These are phyloP conservation scores for Russula foetens DNA, from an alignment of 768 basidiomycete species.

Conservation along the genomic window DNA sequence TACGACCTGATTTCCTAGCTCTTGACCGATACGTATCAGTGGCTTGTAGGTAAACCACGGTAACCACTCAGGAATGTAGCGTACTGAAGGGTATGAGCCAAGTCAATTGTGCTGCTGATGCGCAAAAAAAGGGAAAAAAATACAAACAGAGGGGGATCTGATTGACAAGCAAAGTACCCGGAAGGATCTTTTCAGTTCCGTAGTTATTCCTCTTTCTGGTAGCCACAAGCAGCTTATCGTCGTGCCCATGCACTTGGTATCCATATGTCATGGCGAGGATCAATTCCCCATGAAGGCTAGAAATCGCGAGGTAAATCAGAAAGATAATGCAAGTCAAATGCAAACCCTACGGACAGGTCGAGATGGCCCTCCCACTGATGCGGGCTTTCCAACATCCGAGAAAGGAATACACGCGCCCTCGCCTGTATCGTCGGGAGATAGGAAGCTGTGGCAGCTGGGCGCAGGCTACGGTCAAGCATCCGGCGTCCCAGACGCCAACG, in stretches of 20 bases:
- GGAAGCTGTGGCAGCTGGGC: not conserved
- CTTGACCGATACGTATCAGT: not conserved
- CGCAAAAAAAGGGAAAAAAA: not conserved
- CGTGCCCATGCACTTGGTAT: not conserved
- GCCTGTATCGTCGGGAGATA: not conserved
- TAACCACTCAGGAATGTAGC: not conserved
- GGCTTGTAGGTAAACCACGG: not conserved
- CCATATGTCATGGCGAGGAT: not conserved
- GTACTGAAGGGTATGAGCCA: not conserved
- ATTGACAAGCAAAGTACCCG: slow-evolving; percentile 1
- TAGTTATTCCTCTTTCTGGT: not conserved
- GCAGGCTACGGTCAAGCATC: slow-evolving; percentile 1
- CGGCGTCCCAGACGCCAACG: slow-evolving; percentile 1
- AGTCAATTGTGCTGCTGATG: not conserved
- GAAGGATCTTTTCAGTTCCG: not conserved
- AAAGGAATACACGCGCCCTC: not conserved
- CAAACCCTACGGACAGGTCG: not conserved
- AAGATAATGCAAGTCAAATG: not conserved
- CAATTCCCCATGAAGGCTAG: not conserved
- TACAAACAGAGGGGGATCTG: not conserved
- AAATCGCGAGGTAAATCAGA: not conserved
- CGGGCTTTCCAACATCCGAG: not conserved
- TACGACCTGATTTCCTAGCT: not conserved
- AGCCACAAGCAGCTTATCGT: not conserved
- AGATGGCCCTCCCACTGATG: not conserved